Percentiles rank a stretch among this genome's conserved stretches.
Conservation (phyloP, 2,329 filamentous ascomycete genomes). For the Metarhizium album region DNA sequence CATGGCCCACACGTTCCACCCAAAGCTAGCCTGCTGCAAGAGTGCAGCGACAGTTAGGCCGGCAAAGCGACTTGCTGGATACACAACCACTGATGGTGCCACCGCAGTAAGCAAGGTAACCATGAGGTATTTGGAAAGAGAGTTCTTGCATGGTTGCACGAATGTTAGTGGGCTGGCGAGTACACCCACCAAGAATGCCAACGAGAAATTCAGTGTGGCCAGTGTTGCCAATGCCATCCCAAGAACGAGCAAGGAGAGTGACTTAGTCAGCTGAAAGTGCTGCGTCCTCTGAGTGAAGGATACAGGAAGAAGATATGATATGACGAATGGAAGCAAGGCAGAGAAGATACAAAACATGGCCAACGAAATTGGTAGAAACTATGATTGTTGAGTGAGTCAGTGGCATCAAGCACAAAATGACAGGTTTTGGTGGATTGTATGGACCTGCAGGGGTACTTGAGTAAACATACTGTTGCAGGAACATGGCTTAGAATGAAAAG, state of each 20-base stretch:
- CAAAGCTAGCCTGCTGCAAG: conserved; percentile 65
- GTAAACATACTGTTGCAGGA: conserved; percentile 47
- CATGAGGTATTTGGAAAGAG: conserved; percentile 30
- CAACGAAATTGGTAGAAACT: conserved; percentile 54
- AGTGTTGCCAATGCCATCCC: conserved; percentile 88
- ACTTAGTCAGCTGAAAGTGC: conserved; percentile 71
- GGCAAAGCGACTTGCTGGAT: conserved; percentile 31
- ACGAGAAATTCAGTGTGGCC: conserved; percentile 90
- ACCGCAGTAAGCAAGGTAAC: conserved; percentile 45
- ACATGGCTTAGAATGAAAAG: conserved; percentile 79
- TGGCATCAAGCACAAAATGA: not conserved
- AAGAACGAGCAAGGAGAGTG: conserved; percentile 82
- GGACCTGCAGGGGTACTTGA: not conserved
- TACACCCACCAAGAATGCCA: conserved; percentile 76
- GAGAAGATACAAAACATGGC: conserved; percentile 44
- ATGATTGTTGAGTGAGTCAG: conserved; percentile 1
- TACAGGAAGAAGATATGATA: conserved; percentile 43
- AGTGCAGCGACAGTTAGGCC: conserved; percentile 41
- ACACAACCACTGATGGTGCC: conserved; percentile 49
- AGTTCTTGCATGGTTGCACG: conserved; percentile 36
- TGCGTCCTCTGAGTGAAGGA: conserved; percentile 48
- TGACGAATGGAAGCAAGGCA: conserved; percentile 41
- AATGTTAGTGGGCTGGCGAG: conserved; percentile 74
- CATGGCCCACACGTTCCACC: conserved; percentile 82
- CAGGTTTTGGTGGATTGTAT: not conserved